Evolutionary conservation across 1,284 basidiomycete species (phyloP), one percentile per base, ranked within the genome.

Genomic region (Puccinia triticina): DNA sequence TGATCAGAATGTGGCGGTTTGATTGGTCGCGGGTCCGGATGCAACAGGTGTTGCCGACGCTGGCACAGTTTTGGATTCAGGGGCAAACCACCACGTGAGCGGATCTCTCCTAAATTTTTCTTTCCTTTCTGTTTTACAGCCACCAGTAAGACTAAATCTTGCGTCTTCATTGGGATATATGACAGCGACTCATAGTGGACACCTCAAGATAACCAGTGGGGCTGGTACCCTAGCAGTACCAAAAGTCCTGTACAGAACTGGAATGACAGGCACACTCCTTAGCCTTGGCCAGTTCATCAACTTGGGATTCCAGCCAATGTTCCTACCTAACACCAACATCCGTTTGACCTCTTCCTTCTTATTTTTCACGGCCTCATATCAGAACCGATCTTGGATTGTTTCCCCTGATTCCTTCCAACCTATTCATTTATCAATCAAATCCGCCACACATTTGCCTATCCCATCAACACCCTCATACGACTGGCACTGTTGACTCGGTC

Each of bases 221-320:
- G 43, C 26, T 48, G 43, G 46, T 23, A 7, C 18, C 21, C 32
- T 23, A 32, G 26, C 8, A 34, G 59, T 57, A 5, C 55, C 48
- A 4, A 0, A 16, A 16, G 73, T 59, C 5, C 73, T 75, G 34
- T 75, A 53, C 55, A 40, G 73, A 37, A 29, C 50, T 2, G 50
- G 59, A 32, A 40, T 57, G 55, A 75, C 32, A 12, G 73, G 73
- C 40, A 75, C 73, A 14, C 23, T 75, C 5, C 34, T 75, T 55
- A 57, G 53, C 16, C 53, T 75, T 32, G 73, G 73, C n/a, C 73
- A 75, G 46, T 32, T 75, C n/a, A 75, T 75, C n/a, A 37, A 75
- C 32, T 37, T 16, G 1, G 73, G 73, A 7, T 59, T 75, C 32
- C 1, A 40, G 18, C 32, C 73, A 5, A 18, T 14, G 4, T 75